Conservation (phyloP, 2,329 filamentous ascomycete species). For the Phialophora expanda region DNA sequence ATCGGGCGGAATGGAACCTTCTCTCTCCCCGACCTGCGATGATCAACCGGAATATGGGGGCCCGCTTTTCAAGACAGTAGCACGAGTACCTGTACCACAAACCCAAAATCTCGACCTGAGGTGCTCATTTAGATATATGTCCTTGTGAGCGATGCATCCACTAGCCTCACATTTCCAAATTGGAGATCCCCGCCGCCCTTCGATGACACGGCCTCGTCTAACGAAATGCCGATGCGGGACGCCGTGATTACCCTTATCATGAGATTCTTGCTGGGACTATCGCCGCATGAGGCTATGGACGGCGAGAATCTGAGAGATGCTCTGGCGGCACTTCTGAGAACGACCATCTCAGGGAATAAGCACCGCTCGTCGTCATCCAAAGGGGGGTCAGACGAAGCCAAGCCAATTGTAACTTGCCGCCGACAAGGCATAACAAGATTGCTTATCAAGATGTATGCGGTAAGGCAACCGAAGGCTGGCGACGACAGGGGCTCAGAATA, state of each 20-base stretch:
- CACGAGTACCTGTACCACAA: background rate
- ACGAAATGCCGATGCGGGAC: background rate
- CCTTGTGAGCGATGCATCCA: background rate
- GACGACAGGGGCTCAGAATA: background rate
- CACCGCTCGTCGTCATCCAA: background rate
- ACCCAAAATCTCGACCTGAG: background rate
- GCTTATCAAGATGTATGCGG: background rate
- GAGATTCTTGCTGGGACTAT: background rate
- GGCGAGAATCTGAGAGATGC: background rate
- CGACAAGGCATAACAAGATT: background rate
- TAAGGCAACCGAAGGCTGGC: background rate
- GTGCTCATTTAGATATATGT: background rate
- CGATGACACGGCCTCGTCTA: constrained; percentile 5
- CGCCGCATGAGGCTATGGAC: background rate
- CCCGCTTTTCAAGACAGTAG: background rate
- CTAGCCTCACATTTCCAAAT: background rate
- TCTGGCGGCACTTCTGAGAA: background rate
- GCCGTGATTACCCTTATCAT: background rate
- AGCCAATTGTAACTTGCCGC: background rate
- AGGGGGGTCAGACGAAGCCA: background rate
- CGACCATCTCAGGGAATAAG: background rate
- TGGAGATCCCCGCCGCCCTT: constrained; percentile 14
- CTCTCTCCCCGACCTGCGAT: background rate
- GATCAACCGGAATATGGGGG: background rate
- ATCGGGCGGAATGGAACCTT: background rate